Evolutionary conservation across 2,329 filamentous ascomycete species (phyloP).

Genomic region (Apiospora kogelbergensis): DNA sequence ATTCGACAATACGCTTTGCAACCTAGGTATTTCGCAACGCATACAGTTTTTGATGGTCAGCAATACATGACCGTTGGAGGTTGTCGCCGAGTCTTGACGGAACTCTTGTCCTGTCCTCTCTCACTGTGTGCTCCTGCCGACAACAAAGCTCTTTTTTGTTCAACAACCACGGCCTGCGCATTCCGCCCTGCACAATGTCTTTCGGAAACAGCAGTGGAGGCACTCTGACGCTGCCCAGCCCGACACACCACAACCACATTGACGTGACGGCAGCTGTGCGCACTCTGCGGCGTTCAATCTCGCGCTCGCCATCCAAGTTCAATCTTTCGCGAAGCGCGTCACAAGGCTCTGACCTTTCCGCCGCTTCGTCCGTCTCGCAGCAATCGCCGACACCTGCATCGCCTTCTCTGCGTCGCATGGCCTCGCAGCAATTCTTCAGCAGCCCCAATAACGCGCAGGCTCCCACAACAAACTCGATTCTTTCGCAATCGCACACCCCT

Average conservation of each 20-base stretch:
- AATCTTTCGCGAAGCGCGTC: conserved; percentile 55
- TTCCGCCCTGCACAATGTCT: conserved; percentile 44
- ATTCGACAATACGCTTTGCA: background rate
- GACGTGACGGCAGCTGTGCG: conserved; percentile 76
- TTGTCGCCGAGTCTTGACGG: conserved; percentile 8
- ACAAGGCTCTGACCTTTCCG: conserved; percentile 40
- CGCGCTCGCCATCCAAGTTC: conserved; percentile 92
- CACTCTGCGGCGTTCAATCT: conserved; percentile 82
- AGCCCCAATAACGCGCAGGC: conserved; percentile 37
- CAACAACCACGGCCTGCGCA: background rate
- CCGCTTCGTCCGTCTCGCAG: conserved; percentile 51
- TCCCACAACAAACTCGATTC: conserved; percentile 25
- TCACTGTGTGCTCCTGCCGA: conserved; percentile 1
- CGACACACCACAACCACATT: conserved; percentile 78
- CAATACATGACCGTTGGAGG: conserved; percentile 2
- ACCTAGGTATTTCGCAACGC: background rate
- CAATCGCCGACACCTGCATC: conserved; percentile 35
- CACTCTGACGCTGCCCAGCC: conserved; percentile 83
- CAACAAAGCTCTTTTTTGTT: background rate
- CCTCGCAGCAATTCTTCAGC: conserved; percentile 50
- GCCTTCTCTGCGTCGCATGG: conserved; percentile 39
- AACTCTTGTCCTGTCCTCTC: conserved; percentile 6
- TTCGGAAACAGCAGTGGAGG: conserved; percentile 65
- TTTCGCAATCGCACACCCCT: conserved; percentile 39
- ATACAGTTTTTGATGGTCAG: background rate